These are phyloP conservation scores for Gryganskiella cystojenkinii DNA, from an alignment of 192 early-diverging fungal species.

Conservation along the genomic window DNA sequence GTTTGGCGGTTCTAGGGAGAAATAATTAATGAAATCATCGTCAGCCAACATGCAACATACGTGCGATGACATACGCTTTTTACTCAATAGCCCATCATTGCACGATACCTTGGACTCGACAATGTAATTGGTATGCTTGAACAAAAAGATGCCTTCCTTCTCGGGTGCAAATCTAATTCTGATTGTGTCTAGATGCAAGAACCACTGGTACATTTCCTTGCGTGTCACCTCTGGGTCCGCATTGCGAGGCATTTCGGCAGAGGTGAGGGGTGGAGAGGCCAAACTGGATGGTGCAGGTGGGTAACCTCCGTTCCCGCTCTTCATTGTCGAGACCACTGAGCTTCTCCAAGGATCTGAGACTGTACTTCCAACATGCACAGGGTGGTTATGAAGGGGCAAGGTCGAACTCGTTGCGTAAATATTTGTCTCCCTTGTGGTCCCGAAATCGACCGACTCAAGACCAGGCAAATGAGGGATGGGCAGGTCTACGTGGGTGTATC, in stretches of 20 bases:
- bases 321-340: slow-evolving; percentile 19
- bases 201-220: slow-evolving; percentile 63
- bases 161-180: slow-evolving; percentile 60
- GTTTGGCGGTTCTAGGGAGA: slow-evolving; percentile 53
- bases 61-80: no score
- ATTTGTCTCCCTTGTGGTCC: slow-evolving; percentile 19
- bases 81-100: no score
- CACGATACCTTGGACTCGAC: slow-evolving; percentile 71
- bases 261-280: slow-evolving; percentile 33
- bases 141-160: slow-evolving; percentile 66
- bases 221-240: slow-evolving; percentile 26
- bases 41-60: no score
- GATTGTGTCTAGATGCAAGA: slow-evolving; percentile 65
- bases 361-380: slow-evolving; percentile 34
- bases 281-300: slow-evolving; percentile 50
- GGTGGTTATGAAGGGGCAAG: slow-evolving; percentile 21
- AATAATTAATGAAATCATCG: no score
- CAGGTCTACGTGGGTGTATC: no score
- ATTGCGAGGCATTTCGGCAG: slow-evolving; percentile 14
- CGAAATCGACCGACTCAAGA: slow-evolving; percentile 60
- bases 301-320: slow-evolving; percentile 30
- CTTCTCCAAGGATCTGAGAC: slow-evolving; percentile 69
- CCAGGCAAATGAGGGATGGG: slow-evolving; percentile 70
- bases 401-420: slow-evolving; percentile 21
- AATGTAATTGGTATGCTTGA: slow-evolving; percentile 92